Evolutionary conservation across 306 rosid genomes (phyloP), one percentile per base, ranked within the genome.

Genomic region (Citrullus mucosospermus): DNA sequence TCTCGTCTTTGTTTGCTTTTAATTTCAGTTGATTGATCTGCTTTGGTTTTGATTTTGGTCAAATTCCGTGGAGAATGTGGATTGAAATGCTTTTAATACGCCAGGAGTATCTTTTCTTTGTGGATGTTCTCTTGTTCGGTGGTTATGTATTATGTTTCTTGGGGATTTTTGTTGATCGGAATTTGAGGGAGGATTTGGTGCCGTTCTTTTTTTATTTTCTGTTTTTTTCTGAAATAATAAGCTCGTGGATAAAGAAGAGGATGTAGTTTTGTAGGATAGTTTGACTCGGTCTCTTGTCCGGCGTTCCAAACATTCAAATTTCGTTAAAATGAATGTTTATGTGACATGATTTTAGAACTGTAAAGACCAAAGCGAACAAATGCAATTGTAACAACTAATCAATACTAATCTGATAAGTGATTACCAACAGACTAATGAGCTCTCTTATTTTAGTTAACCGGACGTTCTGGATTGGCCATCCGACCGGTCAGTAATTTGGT

Each of bases 21-120:
- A 15, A 73, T 73, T 73, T 73, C 2, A 73, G 77, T 30, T 44
- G 77, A 51, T 73, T 73, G 61, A 73, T 73, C 77, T 73, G 61
- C 61, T 73, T 51, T 73, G 25, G 28, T 73, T 73, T 15, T 15
- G 9, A 16, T 73, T 73, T 74, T 17, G 28, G 78, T 53, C 25
- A 30, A 53, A 16, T 73, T 73, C 2, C 16, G 28, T 30, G 25
- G 44, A 30, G 20, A 72, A 30, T 72, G 60, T 51, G 76, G 39
- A 46, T 71, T 70, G 58, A 48, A 50, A 70, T 43, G 53, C 6
- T 67, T 50, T 44, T 69, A 22, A 2, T 25, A 9, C 54, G 8
- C 3, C 34, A 1, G 18, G 30, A 20, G 38, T 43, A 11, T 22
- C 8, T 67, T n/a, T 69, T 44, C n/a, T 41, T 43, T 0, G 9